Conservation (phyloP, 768 basidiomycete genomes). For the Strobilomyces dryophilus region DNA sequence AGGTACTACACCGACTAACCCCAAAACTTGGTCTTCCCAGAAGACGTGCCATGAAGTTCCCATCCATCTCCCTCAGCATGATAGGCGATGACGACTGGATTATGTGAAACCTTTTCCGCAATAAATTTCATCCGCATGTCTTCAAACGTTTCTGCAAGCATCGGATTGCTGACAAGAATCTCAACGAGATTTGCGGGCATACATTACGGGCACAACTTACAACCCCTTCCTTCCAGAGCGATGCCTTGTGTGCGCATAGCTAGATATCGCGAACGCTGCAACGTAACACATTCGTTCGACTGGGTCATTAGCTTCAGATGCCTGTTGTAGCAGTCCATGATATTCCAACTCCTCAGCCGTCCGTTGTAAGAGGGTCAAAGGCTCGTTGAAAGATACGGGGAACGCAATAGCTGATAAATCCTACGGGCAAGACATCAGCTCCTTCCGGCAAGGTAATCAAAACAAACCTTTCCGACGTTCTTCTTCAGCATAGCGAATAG, state of each 20-base stretch:
- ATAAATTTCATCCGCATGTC: conserved; percentile 76
- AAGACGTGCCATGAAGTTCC: conserved; percentile 72
- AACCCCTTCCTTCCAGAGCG: conserved; percentile 85
- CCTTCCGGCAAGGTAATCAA: neutral
- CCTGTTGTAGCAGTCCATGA: conserved; percentile 60
- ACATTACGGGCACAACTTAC: conserved; percentile 42
- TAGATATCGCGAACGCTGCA: conserved; percentile 81
- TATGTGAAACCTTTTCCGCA: conserved; percentile 84
- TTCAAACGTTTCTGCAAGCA: conserved; percentile 88
- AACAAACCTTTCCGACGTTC: conserved; percentile 76
- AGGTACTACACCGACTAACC: conserved; percentile 44
- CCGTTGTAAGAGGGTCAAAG: conserved; percentile 76
- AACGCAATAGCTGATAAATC: conserved; percentile 79
- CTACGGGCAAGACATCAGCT: conserved; percentile 33
- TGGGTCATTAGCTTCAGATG: conserved; percentile 52
- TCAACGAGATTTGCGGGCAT: conserved; percentile 2
- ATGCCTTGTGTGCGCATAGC: conserved; percentile 77
- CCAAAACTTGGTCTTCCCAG: conserved; percentile 88
- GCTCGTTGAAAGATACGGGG: conserved; percentile 91
- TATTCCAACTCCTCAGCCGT: conserved; percentile 86
- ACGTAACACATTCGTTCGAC: conserved; percentile 69
- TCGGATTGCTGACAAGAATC: conserved; percentile 61
- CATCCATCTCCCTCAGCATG: conserved; percentile 79
- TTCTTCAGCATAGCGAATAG: conserved; percentile 81
- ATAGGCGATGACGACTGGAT: conserved; percentile 80